phyloP scores from a whole-genome alignment of 176 grass and related monocot species.

The Puya raimondii region DNA sequence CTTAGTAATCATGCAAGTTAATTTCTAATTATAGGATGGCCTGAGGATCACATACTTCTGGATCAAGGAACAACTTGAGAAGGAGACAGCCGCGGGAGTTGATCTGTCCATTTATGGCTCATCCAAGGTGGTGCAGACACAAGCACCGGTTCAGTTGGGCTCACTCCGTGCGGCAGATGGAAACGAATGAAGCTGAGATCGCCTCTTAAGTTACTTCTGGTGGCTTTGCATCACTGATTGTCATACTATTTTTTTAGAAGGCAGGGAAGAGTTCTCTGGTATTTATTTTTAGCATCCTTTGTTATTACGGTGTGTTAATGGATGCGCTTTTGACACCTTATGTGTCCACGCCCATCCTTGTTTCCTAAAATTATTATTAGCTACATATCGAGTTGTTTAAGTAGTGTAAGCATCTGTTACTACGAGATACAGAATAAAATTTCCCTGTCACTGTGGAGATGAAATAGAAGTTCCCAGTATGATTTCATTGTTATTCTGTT shows the following conservation, averaged over 20 bases:
- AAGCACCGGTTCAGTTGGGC: constrained; percentile 67
- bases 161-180: constrained; percentile 72
- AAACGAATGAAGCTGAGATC: constrained; percentile 38
- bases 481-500: too few relatives aligned
- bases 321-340: neutral
- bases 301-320: neutral
- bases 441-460: neutral
- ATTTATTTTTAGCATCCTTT: neutral
- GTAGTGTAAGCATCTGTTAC: neutral
- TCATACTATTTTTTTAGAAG: neutral
- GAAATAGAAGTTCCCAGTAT: too few relatives aligned
- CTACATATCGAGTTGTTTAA: neutral
- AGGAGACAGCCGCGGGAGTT: constrained; percentile 42
- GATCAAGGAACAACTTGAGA: constrained; percentile 86
- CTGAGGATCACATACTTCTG: constrained; percentile 79
- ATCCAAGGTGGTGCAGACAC: constrained; percentile 64
- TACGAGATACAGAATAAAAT: neutral
- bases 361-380: neutral
- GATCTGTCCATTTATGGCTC: constrained; percentile 45
- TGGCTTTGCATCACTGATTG: neutral
- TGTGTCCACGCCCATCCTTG: neutral
- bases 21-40: constrained; percentile 37
- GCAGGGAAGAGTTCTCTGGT: neutral
- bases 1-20: neutral
- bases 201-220: neutral